Evolutionary conservation across 78 protist genomes (phyloP), one percentile per base, ranked within the genome.

Genomic region (Goniomonas avonlea): DNA sequence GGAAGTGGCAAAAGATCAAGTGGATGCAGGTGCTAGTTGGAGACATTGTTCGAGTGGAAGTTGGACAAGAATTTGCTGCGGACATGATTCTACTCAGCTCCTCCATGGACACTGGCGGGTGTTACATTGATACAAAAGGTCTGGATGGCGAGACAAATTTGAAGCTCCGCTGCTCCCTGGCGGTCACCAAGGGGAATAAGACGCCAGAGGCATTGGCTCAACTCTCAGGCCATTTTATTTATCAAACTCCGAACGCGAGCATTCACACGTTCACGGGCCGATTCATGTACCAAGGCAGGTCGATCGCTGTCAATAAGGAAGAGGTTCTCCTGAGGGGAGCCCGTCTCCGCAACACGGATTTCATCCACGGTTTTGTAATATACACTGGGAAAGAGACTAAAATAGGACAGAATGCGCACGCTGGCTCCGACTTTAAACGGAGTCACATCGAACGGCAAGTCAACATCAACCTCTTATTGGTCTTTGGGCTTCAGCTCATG

Each of bases 91-190:
- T 91, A 25, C 39, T 94, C 20, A 56, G 85, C 31, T 35, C 90
- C 23, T 37, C 89, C 7, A 80, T 71, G 21, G 85, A 66, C 37
- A 85, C 87, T 29, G 96, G 94, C 38, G 55, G 79, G 31, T 89
- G 92, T 53, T 92, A 89, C 76, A 73, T 95, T 25, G 96, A 95
- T 55, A 95, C 98, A 0, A 34, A 91, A 31, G 87, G 89, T 39
- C 74, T 95, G 60, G 98, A 95, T 38, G 98, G 61, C 23, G 90
- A 87, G 55, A 87, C 87, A 3, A 87, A 82, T 18, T 66, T 87
- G 1, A 87, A 88, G 58, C 18, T 80, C 21, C 53, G 84, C 8
- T 21, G 70, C 31, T 29, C 81, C 20, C 73, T 39, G 29, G 34
- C 56, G 20, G 25, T 2, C 8, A 45, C 74, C 5, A 31, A 23